Conservation (phyloP, 371 early-diverging fungal species). For the Mucor indicus region DNA sequence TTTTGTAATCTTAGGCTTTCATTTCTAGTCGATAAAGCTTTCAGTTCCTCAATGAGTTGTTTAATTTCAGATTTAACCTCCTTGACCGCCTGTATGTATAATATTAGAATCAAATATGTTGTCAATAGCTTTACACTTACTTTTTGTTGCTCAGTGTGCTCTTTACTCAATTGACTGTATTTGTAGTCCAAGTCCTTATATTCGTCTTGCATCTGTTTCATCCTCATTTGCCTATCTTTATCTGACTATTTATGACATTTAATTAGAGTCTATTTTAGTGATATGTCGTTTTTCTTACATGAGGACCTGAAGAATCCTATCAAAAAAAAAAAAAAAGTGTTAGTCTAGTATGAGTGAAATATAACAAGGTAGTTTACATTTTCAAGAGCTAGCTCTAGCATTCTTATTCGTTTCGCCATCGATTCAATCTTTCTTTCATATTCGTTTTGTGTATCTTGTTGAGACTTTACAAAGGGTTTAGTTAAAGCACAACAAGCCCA, state of each 20-base stretch:
- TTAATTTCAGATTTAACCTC: slow-evolving; percentile 75
- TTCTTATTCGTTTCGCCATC: slow-evolving; percentile 43
- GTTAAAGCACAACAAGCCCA: background rate
- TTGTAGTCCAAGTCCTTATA: slow-evolving; percentile 46
- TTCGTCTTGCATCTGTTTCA: slow-evolving; percentile 36
- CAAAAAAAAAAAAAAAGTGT: background rate
- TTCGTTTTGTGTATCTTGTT: slow-evolving; percentile 46
- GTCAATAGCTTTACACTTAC: slow-evolving; percentile 27
- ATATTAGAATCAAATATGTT: background rate
- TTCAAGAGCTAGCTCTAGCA: slow-evolving; percentile 25
- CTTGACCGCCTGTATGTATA: slow-evolving; percentile 65
- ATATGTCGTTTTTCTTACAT: background rate
- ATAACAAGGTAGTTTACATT: no score
- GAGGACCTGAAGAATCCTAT: background rate
- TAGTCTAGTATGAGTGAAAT: no score
- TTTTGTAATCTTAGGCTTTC: slow-evolving; percentile 54
- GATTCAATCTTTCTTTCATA: slow-evolving; percentile 59
- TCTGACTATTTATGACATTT: background rate
- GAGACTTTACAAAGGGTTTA: no score
- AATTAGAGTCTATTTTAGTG: background rate
- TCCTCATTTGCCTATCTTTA: background rate
- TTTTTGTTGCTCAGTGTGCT: slow-evolving; percentile 71
- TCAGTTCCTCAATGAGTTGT: slow-evolving; percentile 70
- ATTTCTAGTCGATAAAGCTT: slow-evolving; percentile 58
- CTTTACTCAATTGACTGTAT: slow-evolving; percentile 60